These are phyloP conservation scores for Ophiostoma ulmi DNA, from an alignment of 2,329 filamentous ascomycete species.

Conservation along the genomic window DNA sequence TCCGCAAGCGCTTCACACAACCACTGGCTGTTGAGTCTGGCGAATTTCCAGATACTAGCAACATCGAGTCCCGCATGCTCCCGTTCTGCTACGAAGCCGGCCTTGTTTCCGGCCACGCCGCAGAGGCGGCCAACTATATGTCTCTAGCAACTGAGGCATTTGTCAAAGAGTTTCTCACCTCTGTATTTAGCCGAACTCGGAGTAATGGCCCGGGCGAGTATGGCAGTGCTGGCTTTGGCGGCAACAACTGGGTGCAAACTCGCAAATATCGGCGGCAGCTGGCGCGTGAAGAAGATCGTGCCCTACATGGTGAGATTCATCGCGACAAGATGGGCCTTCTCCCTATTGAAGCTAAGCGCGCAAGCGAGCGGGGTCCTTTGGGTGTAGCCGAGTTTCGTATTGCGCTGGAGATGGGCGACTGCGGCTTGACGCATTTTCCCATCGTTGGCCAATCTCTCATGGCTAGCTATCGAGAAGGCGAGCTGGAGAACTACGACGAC, in stretches of 20 bases:
- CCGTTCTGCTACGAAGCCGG: constrained; percentile 64
- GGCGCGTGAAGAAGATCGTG: constrained; percentile 67
- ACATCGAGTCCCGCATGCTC: constrained; percentile 60
- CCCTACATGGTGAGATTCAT: constrained; percentile 65
- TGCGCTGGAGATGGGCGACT: constrained; percentile 69
- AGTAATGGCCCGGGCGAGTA: constrained; percentile 61
- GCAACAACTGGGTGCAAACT: constrained; percentile 70
- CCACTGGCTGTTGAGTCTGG: constrained; percentile 63
- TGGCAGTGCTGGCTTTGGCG: constrained; percentile 58
- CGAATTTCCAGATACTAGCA: constrained; percentile 61
- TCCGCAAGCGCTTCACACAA: constrained; percentile 59
- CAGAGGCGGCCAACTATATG: constrained; percentile 60
- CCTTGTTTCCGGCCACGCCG: constrained; percentile 52
- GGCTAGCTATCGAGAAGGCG: constrained; percentile 68
- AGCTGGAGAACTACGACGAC: constrained; percentile 62
- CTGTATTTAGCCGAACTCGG: constrained; percentile 59
- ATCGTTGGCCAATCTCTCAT: constrained; percentile 66
- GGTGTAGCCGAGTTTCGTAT: constrained; percentile 74
- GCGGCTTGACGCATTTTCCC: constrained; percentile 71
- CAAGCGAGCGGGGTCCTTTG: constrained; percentile 64
- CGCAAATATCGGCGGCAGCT: constrained; percentile 71
- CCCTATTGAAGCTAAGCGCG: constrained; percentile 73
- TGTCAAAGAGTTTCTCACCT: constrained; percentile 60
- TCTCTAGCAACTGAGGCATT: constrained; percentile 62
- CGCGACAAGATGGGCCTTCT: constrained; percentile 72